Evolutionary conservation across 495 filamentous ascomycete species (phyloP).

Genomic region (Penicillium waksmanii): DNA sequence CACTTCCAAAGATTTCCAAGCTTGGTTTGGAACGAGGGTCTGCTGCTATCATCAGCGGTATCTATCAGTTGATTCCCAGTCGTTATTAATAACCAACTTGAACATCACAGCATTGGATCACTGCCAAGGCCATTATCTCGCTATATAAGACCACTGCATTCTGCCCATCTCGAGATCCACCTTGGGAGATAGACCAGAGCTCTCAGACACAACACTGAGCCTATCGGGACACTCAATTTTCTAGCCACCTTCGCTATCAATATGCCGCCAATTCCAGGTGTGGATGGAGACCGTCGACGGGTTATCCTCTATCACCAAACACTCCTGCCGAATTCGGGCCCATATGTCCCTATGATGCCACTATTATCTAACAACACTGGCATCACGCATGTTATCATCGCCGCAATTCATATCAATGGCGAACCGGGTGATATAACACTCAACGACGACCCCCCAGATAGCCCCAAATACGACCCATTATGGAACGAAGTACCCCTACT

Average conservation of each 20-base stretch:
- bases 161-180: no score
- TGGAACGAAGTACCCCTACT: conserved; percentile 74
- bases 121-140: no score
- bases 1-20: background rate
- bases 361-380: conserved; percentile 61
- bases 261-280: conserved; percentile 41
- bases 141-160: no score
- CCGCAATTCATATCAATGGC: conserved; percentile 79
- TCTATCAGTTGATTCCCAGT: background rate
- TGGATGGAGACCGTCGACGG: conserved; percentile 41
- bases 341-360: conserved; percentile 70
- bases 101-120: no score
- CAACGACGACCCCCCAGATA: conserved; percentile 70
- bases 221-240: no score
- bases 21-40: background rate
- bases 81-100: background rate
- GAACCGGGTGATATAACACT: conserved; percentile 62
- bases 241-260: background rate
- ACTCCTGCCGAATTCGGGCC: conserved; percentile 52
- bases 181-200: no score
- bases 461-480: conserved; percentile 58
- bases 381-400: conserved; percentile 77
- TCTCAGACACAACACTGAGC: no score
- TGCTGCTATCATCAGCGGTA: background rate
- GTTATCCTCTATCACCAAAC: conserved; percentile 78